Conservation (phyloP, 306 rosid species). For the Vigna trinervia region DNA sequence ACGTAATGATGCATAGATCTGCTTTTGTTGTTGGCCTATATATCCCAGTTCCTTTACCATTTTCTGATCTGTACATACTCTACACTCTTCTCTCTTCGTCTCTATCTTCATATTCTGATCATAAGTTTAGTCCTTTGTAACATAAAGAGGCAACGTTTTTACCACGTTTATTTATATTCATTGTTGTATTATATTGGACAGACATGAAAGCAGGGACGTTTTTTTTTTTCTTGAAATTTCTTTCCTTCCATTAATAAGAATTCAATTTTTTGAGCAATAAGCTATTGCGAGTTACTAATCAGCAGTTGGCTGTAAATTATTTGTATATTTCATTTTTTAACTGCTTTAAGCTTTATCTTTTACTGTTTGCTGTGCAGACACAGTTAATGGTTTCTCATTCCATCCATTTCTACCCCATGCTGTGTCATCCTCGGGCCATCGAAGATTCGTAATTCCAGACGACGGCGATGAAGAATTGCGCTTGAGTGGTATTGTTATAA, state of each 20-base stretch:
- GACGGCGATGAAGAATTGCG: slow-evolving; percentile 58
- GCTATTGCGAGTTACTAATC: slow-evolving; percentile 5
- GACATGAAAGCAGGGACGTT: neutral
- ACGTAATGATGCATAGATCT: neutral
- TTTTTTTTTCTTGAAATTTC: neutral
- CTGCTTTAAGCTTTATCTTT: slow-evolving; percentile 37
- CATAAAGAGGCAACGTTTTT: slow-evolving; percentile 7
- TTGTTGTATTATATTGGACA: slow-evolving; percentile 15
- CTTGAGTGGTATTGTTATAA: slow-evolving; percentile 71
- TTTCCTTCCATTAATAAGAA: too few relatives aligned
- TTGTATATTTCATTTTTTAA: slow-evolving; percentile 18
- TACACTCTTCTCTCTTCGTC: slow-evolving; percentile 1
- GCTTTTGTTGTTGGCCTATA: neutral
- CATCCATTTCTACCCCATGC: slow-evolving; percentile 93
- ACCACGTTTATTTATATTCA: neutral
- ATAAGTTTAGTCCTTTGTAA: slow-evolving; percentile 8
- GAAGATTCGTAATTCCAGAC: slow-evolving; percentile 79
- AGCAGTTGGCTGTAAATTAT: slow-evolving; percentile 27
- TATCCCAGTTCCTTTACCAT: slow-evolving; percentile 32
- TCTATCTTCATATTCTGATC: slow-evolving; percentile 8
- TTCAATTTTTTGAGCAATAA: neutral
- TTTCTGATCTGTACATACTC: slow-evolving; percentile 10
- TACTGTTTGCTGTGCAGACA: slow-evolving; percentile 61
- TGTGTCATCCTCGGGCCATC: slow-evolving; percentile 87
- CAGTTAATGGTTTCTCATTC: slow-evolving; percentile 84